phyloP scores from a whole-genome alignment of 2,329 filamentous ascomycete species.

The Paecilomyces sp. region DNA sequence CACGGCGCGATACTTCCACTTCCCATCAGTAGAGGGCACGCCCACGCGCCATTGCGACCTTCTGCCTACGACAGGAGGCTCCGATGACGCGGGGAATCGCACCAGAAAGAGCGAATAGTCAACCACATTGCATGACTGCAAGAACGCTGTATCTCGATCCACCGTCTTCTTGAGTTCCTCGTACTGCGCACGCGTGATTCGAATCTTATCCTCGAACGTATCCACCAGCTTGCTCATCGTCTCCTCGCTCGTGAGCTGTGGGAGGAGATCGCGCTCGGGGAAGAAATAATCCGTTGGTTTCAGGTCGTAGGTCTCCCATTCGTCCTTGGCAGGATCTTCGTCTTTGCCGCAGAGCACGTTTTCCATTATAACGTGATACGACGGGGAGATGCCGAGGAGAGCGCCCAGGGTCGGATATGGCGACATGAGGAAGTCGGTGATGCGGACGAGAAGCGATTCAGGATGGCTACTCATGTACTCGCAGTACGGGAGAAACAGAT shows the following conservation, averaged over 20 bases:
- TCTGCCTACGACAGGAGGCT: conserved; percentile 23
- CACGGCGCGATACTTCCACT: conserved; percentile 60
- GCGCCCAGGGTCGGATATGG: conserved; percentile 52
- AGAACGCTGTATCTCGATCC: conserved; percentile 55
- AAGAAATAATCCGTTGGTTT: conserved; percentile 72
- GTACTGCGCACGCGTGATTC: conserved; percentile 49
- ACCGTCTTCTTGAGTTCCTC: conserved; percentile 50
- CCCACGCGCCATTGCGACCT: conserved; percentile 54
- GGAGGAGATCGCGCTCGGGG: conserved; percentile 64
- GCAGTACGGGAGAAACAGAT: conserved; percentile 59
- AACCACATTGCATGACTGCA: conserved; percentile 58
- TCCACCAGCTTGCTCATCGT: conserved; percentile 62
- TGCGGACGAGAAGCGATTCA: conserved; percentile 59
- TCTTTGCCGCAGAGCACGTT: conserved; percentile 60
- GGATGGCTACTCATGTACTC: conserved; percentile 56
- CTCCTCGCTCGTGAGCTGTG: conserved; percentile 54
- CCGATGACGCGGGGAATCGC: conserved; percentile 42
- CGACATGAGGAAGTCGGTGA: conserved; percentile 61
- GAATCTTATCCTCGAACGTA: conserved; percentile 59
- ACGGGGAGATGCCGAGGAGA: conserved; percentile 54
- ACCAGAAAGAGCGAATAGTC: conserved; percentile 72
- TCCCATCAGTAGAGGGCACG: conserved; percentile 53
- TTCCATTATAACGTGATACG: conserved; percentile 72
- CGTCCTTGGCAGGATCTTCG: conserved; percentile 32
- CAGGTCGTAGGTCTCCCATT: conserved; percentile 67